A percentile compares a stretch with the other conserved stretches of the same genome.
Evolutionary conservation across 148 eudicot genomes (phyloP).

Genomic region (Nepenthes gracilis): DNA sequence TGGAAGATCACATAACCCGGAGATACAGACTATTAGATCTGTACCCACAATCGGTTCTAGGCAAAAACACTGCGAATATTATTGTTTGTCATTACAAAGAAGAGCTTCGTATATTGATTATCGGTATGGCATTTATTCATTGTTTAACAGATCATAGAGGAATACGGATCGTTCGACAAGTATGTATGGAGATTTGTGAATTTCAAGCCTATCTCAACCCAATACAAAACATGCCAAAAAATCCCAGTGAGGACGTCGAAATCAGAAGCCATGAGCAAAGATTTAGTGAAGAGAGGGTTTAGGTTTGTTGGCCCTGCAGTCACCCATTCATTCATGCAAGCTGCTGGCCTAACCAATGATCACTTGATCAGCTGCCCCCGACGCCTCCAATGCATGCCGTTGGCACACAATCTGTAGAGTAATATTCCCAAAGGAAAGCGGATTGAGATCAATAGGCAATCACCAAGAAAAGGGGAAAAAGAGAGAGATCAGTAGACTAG

Average conservation of each 20-base stretch:
- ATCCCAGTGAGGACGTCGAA: constrained; percentile 83
- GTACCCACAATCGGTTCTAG: neutral
- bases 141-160: constrained; percentile 42
- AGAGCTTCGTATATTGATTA: neutral
- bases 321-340: constrained; percentile 87
- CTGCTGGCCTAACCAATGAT: constrained; percentile 84
- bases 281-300: constrained; percentile 76
- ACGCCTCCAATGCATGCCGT: constrained; percentile 28
- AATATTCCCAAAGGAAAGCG: neutral
- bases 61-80: neutral
- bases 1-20: too few species aligned
- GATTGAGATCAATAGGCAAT: too few species aligned
- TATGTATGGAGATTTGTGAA: constrained; percentile 85
- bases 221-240: constrained; percentile 53
- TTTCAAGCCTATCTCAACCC: constrained; percentile 50
- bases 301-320: constrained; percentile 82
- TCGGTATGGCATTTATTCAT: neutral
- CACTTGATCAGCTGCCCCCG: constrained; percentile 62
- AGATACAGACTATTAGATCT: too few species aligned
- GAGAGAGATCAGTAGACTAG: too few species aligned
- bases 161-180: constrained; percentile 69
- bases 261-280: constrained; percentile 85
- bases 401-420: constrained; percentile 1
- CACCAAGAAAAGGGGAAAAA: too few species aligned
- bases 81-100: neutral